A percentile compares a stretch with the other conserved stretches of the same genome.
Conservation (phyloP, 2,329 filamentous ascomycete species). For the Alternaria rosae region DNA sequence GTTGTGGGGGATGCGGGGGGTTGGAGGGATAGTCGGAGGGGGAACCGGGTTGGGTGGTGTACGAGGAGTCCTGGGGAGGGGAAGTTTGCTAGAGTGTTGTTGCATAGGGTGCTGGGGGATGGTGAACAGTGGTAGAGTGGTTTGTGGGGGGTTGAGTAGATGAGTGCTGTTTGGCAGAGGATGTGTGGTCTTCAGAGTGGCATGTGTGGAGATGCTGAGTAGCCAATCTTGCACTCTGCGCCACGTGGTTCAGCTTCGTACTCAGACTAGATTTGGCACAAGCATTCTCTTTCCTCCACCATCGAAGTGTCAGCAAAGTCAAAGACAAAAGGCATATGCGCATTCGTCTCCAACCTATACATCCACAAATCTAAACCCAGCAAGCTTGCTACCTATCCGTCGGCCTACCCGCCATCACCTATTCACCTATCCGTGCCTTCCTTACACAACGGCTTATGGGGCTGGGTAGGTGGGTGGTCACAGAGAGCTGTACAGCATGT, state of each 20-base stretch:
- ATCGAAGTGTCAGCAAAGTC: too few species aligned
- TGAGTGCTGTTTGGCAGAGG: not conserved
- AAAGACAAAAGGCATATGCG: too few species aligned
- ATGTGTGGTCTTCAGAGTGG: not conserved
- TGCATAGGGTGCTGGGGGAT: conserved; percentile 69
- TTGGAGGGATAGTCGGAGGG: conserved; percentile 77
- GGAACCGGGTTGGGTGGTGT: conserved; percentile 82
- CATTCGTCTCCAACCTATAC: too few species aligned
- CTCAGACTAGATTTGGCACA: too few species aligned
- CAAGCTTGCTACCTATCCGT: not conserved
- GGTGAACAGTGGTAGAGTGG: conserved; percentile 12
- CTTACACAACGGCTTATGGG: not conserved
- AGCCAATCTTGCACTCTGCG: rapidly evolving
- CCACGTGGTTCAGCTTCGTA: not conserved
- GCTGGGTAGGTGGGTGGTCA: not conserved
- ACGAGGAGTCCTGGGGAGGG: conserved; percentile 72
- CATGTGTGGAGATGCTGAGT: not conserved
- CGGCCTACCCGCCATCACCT: not conserved
- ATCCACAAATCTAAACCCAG: too few species aligned
- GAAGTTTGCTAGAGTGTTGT: conserved; percentile 69
- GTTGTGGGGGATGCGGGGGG: conserved; percentile 74
- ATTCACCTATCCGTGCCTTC: not conserved
- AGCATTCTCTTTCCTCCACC: too few species aligned
- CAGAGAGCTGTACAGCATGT: not conserved
- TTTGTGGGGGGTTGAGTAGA: not conserved